Evolutionary conservation across 1,139 yeast species (phyloP), one percentile per base, ranked within the genome.

Genomic region (Yamadazyma aaseri): DNA sequence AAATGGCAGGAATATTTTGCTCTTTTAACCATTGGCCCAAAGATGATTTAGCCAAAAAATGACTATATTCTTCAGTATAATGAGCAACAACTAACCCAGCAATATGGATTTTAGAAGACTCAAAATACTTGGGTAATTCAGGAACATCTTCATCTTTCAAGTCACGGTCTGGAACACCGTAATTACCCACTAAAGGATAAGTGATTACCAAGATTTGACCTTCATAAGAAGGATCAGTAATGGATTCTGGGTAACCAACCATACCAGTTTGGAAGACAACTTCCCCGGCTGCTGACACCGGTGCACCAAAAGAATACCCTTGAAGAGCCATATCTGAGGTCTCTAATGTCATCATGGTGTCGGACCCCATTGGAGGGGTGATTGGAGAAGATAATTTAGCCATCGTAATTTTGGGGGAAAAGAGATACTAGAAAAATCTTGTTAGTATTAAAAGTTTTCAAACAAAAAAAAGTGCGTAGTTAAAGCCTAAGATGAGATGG

Each of bases 161-260:
- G 36, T 77, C 68, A 50, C 95, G 81, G 60, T 89, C 95, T 43
- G 98, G 98, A 37, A 92, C 98, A 79, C 99, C 99, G 62, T 94
- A 94, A 72, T 94, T 94, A 61, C 99, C 99, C 35, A 92, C 95
- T 53, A 94, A 73, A 17, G 99, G 98, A 62, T 81, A 90, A 39
- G 99, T 94, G 63, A 94, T 85, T 44, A 92, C 97, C 60, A 94
- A 77, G 55, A 94, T 90, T 69, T 94, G 99, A 46, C 98, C 98
- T 58, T 86, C 94, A 63, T 94, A 94, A 33, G 98, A 92, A 45
- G 99, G 98, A 67, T 94, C 99, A 33, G 98, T 90, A 60, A 94
- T 79, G 41, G 97, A 83, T 65, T 94, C 99, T 30, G 98, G 98
- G 63, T 94, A 94, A 46, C 99, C 99, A 51, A 92, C 98, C 98